Percentiles rank a stretch among this genome's conserved stretches.
Conservation (phyloP, 2,329 filamentous ascomycete genomes). For the Pseudocercospora ulei region DNA sequence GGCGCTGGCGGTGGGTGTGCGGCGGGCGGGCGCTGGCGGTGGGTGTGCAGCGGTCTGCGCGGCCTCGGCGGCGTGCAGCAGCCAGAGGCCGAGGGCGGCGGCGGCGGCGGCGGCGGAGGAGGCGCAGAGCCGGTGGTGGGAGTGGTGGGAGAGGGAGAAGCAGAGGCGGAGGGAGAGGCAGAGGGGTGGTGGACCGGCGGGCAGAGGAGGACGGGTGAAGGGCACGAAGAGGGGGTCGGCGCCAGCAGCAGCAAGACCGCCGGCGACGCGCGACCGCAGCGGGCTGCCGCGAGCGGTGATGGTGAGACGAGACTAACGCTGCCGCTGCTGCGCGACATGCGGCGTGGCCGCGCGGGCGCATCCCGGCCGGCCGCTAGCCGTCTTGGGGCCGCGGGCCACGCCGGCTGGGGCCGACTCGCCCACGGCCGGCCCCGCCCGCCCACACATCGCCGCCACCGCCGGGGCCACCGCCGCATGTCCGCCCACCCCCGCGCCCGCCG, state of each 20-base stretch:
- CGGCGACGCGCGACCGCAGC: conserved; percentile 4
- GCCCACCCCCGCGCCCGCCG: no score
- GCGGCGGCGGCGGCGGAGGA: no score
- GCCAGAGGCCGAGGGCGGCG: no score
- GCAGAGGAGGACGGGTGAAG: conserved; percentile 1
- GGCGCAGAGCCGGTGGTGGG: not conserved
- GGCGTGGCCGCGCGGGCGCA: no score
- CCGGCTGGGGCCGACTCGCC: no score
- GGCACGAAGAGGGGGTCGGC: not conserved
- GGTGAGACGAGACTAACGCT: conserved; percentile 5
- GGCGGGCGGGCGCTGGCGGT: conserved; percentile 8
- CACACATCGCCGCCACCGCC: no score
- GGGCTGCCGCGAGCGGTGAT: conserved; percentile 1
- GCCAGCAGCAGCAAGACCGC: not conserved
- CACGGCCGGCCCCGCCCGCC: no score
- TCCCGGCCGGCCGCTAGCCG: no score
- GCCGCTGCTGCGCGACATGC: no score
- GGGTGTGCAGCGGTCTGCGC: conserved; percentile 3
- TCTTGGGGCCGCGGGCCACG: no score
- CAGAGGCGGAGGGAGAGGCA: not conserved
- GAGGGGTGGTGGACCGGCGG: not conserved
- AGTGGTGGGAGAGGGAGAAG: not conserved
- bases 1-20: conserved; percentile 8
- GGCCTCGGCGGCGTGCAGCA: not conserved
- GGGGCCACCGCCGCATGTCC: no score